phyloP scores from a whole-genome alignment of 768 basidiomycete genomes.

The Lactarius evosmus region DNA sequence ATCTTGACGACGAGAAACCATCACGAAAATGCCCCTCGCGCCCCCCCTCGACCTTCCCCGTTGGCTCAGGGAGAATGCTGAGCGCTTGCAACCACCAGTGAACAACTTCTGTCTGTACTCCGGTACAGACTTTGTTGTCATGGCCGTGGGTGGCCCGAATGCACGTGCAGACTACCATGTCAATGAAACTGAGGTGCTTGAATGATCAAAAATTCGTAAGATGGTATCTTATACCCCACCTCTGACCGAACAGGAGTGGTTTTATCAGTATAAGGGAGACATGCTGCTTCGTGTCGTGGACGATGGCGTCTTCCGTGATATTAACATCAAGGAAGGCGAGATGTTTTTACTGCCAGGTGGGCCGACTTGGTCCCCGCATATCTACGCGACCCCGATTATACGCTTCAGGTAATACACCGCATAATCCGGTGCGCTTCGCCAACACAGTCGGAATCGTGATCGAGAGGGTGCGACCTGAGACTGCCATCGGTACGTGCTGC shows the following conservation, averaged over 20 bases:
- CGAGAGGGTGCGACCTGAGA: constrained; percentile 78
- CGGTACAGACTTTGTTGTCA: constrained; percentile 86
- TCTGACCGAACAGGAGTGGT: constrained; percentile 72
- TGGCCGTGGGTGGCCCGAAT: constrained; percentile 96
- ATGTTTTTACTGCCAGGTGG: constrained; percentile 94
- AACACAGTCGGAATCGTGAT: constrained; percentile 91
- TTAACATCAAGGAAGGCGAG: constrained; percentile 88
- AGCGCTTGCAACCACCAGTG: constrained; percentile 85
- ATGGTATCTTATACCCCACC: not conserved
- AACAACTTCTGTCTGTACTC: constrained; percentile 86
- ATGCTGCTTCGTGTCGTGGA: constrained; percentile 90
- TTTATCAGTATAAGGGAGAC: constrained; percentile 92
- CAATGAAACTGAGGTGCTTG: constrained; percentile 84
- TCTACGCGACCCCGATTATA: not conserved
- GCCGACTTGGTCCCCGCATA: not conserved
- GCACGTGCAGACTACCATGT: constrained; percentile 92
- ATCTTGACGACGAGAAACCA: not conserved
- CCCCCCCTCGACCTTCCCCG: constrained; percentile 85
- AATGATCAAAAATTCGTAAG: not conserved
- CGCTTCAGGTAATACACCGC: constrained; percentile 81
- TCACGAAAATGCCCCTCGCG: constrained; percentile 59
- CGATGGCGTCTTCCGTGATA: constrained; percentile 75
- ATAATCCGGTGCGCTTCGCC: constrained; percentile 89
- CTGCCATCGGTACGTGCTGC: constrained; percentile 59
- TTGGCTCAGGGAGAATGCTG: constrained; percentile 81